Evolutionary conservation across 305 asterid species (phyloP).

Genomic region (Fraxinus sp.): DNA sequence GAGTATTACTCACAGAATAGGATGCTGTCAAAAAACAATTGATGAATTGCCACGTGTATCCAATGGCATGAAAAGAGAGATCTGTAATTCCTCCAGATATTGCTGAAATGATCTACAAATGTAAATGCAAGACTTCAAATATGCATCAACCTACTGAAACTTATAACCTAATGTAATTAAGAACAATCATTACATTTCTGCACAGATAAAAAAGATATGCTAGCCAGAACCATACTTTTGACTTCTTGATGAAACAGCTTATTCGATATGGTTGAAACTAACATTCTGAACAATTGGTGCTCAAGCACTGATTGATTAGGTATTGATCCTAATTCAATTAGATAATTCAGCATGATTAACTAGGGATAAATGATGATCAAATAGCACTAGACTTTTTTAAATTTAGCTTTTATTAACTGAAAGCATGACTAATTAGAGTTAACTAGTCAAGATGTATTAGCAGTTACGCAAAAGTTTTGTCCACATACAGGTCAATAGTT

Average conservation of each 20-base stretch:
- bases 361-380: not conserved
- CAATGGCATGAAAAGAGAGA: constrained; percentile 72
- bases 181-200: not conserved
- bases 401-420: constrained; percentile 12
- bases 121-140: constrained; percentile 5
- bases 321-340: not conserved
- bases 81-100: constrained; percentile 91
- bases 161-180: not conserved
- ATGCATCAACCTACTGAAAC: not conserved
- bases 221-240: not conserved
- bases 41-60: constrained; percentile 85
- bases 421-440: not conserved
- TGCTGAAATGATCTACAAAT: constrained; percentile 85
- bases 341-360: not conserved
- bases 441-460: not conserved
- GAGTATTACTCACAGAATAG: constrained; percentile 65
- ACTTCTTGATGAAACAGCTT: not conserved
- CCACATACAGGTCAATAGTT: not conserved
- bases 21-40: constrained; percentile 92
- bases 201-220: not conserved
- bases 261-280: not conserved
- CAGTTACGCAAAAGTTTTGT: constrained; percentile 1
- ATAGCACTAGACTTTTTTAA: not conserved
- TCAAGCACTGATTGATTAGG: not conserved
- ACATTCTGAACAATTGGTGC: not conserved